phyloP scores from a whole-genome alignment of 257 asterid genomes.

The Ehretia macrophylla region DNA sequence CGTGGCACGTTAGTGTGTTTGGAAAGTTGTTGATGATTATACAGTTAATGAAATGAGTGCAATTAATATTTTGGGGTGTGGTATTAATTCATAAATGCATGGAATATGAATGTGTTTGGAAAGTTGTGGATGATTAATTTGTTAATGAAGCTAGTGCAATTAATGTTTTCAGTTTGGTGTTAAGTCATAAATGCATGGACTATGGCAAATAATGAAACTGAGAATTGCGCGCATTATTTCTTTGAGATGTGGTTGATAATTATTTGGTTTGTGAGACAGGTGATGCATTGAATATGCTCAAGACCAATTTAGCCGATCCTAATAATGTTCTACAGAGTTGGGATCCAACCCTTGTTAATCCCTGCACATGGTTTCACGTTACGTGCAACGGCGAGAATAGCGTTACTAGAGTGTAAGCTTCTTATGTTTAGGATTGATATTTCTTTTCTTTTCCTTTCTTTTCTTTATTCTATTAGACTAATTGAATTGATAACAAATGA shows the following conservation, averaged over 20 bases:
- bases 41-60: too few species aligned
- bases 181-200: not conserved
- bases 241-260: not conserved
- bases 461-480: not conserved
- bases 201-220: too few species aligned
- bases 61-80: too few species aligned
- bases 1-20: not conserved
- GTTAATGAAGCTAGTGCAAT: too few species aligned
- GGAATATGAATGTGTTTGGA: too few species aligned
- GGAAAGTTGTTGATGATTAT: not conserved
- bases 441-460: conserved; percentile 10
- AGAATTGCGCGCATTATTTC: too few species aligned
- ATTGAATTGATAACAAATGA: conserved; percentile 3
- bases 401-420: conserved; percentile 88
- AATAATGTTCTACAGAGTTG: conserved; percentile 91
- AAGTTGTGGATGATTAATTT: too few species aligned
- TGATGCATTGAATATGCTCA: conserved; percentile 84
- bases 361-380: conserved; percentile 97
- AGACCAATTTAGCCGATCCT: conserved; percentile 79
- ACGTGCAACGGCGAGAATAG: conserved; percentile 77
- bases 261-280: conserved; percentile 45
- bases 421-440: conserved; percentile 1
- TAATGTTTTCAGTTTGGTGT: too few species aligned
- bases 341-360: conserved; percentile 96
- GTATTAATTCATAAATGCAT: too few species aligned